These are phyloP conservation scores for Candida koratica DNA, from an alignment of 805 yeast genomes.

Conservation along the genomic window DNA sequence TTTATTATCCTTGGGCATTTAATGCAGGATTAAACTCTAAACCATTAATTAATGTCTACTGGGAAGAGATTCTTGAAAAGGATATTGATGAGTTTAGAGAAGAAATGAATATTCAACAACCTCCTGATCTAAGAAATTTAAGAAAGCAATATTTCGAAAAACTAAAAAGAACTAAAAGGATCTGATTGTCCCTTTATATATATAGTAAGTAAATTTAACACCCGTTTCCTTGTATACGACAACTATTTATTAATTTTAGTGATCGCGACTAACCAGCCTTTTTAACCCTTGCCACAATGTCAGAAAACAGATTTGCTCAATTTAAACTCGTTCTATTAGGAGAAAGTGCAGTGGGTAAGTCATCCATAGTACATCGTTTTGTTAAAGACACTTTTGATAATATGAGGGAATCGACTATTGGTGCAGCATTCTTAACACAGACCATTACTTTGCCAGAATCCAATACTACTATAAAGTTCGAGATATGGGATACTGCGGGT, in stretches of 20 bases:
- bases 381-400: conserved; percentile 72
- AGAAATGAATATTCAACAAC: conserved; percentile 69
- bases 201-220: too few relatives aligned
- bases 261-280: conserved; percentile 8
- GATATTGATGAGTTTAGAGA: conserved; percentile 70
- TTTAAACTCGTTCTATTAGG: conserved; percentile 70
- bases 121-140: conserved; percentile 67
- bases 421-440: conserved; percentile 80
- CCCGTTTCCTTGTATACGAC: too few relatives aligned
- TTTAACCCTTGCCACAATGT: conserved; percentile 6
- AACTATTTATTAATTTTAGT: not conserved
- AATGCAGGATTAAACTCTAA: conserved; percentile 66
- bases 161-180: conserved; percentile 16
- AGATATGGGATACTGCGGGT: conserved; percentile 96
- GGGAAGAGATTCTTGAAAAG: conserved; percentile 78
- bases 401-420: conserved; percentile 73
- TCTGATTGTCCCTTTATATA: too few relatives aligned
- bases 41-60: conserved; percentile 80
- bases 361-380: conserved; percentile 55
- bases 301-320: conserved; percentile 28
- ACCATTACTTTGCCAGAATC: conserved; percentile 51
- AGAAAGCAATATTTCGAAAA: conserved; percentile 42
- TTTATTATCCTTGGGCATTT: conserved; percentile 87
- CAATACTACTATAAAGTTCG: conserved; percentile 58
- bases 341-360: conserved; percentile 81